Base-by-base conservation (phyloP, 305 asterid species). In the Euphrasia arctica region DNA sequence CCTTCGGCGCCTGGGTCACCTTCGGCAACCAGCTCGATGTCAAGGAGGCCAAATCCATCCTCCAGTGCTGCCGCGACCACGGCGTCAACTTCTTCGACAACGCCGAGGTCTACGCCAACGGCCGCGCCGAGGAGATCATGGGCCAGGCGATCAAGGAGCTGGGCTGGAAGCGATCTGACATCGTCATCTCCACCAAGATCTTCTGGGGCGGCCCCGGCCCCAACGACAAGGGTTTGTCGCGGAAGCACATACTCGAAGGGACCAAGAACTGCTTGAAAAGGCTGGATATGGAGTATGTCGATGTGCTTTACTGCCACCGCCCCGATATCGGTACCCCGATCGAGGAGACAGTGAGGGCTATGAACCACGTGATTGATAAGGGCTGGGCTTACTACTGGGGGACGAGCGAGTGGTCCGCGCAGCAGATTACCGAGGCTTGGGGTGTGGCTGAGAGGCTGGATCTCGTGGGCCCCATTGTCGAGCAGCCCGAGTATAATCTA, bases 321-420 rank as follows among this genome's bases (percentile, higher is more conserved):
- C 95, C 99, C 32, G 97, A 93, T 58, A 50, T 71, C 10, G 52
- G 79, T 41, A 90, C 97, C 8, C 99, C 99, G 7, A 82, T 93
- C 74, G 99, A 93, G 72, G 99, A 93, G 71, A 93, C 97, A 5
- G 97, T 93, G 15, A 82, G 99, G 83, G 97, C 99, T 18, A 90
- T 93, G 97, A 93, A 90, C 63, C 54, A 88, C 66, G 99, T 90
- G 60, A 93, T 93, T 75, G 99, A 93, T 65, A 78, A 93, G 61
- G 99, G 99, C 0, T 90, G 95, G 99, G 99, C 99, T 4, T 93
- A 73, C 74, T 93, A 93, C 66, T 90, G 99, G 99, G 97, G 99
- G 7, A 93, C 99, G 0, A 93, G 99, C 60, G 99, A 93, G 77
- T 93, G 99, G 99, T 84, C 95, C 27, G 85, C 97, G 31, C 96